Percentiles rank a stretch among this genome's conserved stretches.
Evolutionary conservation across 179 eudicot species (phyloP).

Genomic region (Pouteria campechiana): DNA sequence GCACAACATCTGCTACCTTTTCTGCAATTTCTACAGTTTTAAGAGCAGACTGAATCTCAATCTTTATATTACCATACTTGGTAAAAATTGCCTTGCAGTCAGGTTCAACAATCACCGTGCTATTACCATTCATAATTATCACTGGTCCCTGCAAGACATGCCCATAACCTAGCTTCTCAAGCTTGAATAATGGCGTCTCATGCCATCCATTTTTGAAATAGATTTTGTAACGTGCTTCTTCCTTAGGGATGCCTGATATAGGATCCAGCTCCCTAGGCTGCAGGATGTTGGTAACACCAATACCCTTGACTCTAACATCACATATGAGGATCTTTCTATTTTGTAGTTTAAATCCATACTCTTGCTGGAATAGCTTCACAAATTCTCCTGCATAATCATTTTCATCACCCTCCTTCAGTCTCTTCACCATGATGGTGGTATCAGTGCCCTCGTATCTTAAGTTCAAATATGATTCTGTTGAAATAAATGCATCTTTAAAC

Average conservation of each 20-base stretch:
- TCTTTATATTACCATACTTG: constrained; percentile 79
- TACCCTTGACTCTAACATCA: constrained; percentile 91
- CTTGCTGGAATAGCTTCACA: constrained; percentile 69
- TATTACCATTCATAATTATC: constrained; percentile 92
- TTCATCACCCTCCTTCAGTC: constrained; percentile 28
- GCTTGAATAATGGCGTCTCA: constrained; percentile 75
- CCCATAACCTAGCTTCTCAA: constrained; percentile 60
- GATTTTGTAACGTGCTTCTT: constrained; percentile 44
- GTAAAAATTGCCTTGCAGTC: constrained; percentile 66
- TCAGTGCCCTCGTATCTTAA: constrained; percentile 92
- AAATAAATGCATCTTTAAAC: constrained; percentile 45
- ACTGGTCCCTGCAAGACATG: constrained; percentile 76
- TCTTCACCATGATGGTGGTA: constrained; percentile 93
- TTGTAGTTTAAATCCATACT: constrained; percentile 85
- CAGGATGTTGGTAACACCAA: constrained; percentile 83
- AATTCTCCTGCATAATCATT: constrained; percentile 77
- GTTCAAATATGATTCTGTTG: constrained; percentile 64
- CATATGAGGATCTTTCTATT: constrained; percentile 69
- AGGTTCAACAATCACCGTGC: constrained; percentile 89
- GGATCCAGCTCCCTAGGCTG: constrained; percentile 52
- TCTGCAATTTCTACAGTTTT: constrained; percentile 30
- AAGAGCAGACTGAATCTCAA: constrained; percentile 49
- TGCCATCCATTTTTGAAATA: constrained; percentile 70
- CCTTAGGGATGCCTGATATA: constrained; percentile 32
- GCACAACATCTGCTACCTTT: constrained; percentile 94